These are phyloP conservation scores for Gracilaria gracilis DNA, from an alignment of 23 red algal genomes.

Conservation along the genomic window DNA sequence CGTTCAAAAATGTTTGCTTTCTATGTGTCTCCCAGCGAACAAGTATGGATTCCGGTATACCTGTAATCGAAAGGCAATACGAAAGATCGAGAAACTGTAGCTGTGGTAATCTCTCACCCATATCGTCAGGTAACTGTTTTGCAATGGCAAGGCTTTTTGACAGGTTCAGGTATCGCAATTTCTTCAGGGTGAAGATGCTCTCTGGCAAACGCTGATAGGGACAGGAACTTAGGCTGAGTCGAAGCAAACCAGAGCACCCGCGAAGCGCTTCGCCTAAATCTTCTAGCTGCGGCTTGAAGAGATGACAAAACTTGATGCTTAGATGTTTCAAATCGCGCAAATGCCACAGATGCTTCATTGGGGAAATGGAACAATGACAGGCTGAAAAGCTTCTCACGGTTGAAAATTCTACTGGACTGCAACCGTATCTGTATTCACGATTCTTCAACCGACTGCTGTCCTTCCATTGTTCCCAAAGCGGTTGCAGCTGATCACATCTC, in stretches of 20 bases:
- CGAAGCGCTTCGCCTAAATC: not conserved
- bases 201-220: constrained; percentile 2
- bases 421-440: not conserved
- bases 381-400: not conserved
- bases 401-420: constrained; percentile 20
- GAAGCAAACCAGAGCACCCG: not conserved
- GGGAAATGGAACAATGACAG: constrained; percentile 28
- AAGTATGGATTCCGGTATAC: constrained; percentile 25
- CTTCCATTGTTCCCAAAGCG: constrained; percentile 21
- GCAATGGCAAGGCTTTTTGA: not conserved
- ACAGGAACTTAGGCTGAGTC: constrained; percentile 17
- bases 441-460: constrained; percentile 26
- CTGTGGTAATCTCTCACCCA: constrained; percentile 1
- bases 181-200: constrained; percentile 8
- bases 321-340: constrained; percentile 9
- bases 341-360: constrained; percentile 22
- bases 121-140: not conserved
- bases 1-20: not conserved
- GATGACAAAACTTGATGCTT: constrained; percentile 4
- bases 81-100: constrained; percentile 15
- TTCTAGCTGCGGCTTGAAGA: not conserved
- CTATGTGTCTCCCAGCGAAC: not conserved
- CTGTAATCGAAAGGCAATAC: not conserved
- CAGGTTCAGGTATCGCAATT: constrained; percentile 1
- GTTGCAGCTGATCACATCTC: not conserved